A percentile compares a stretch with the other conserved stretches of the same genome.
These are phyloP conservation scores for Microsporum canis DNA, from an alignment of 2,329 filamentous ascomycete genomes.

Conservation along the genomic window DNA sequence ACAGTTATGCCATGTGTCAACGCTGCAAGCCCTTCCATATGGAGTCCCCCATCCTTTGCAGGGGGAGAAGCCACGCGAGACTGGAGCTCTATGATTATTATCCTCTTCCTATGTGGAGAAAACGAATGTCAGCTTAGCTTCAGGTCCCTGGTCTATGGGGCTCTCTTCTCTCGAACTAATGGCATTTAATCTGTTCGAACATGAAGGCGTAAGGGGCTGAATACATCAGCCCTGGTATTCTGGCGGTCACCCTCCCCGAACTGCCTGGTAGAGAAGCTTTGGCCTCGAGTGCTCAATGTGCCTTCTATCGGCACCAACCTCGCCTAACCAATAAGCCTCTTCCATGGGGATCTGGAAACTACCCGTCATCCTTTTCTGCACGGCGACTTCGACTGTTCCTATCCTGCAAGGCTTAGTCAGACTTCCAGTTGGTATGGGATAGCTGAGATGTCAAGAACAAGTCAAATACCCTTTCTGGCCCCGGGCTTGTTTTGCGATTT, in stretches of 20 bases:
- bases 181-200: neutral
- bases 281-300: neutral
- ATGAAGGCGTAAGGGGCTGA: neutral
- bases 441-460: neutral
- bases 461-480: constrained; percentile 5
- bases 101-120: neutral
- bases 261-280: neutral
- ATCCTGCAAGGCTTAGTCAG: neutral
- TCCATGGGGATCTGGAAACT: neutral
- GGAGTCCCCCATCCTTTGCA: neutral
- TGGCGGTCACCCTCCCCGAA: constrained; percentile 1
- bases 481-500: neutral
- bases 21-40: neutral
- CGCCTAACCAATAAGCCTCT: neutral
- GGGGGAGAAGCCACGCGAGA: constrained; percentile 6
- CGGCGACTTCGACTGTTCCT: constrained; percentile 5
- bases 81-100: neutral
- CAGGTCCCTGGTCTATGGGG: neutral
- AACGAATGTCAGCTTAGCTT: neutral
- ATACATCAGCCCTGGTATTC: neutral
- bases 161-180: neutral
- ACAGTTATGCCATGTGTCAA: neutral
- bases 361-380: constrained; percentile 5
- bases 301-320: neutral
- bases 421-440: neutral